phyloP scores from a whole-genome alignment of 179 eudicot species.

The Silene coronaria region DNA sequence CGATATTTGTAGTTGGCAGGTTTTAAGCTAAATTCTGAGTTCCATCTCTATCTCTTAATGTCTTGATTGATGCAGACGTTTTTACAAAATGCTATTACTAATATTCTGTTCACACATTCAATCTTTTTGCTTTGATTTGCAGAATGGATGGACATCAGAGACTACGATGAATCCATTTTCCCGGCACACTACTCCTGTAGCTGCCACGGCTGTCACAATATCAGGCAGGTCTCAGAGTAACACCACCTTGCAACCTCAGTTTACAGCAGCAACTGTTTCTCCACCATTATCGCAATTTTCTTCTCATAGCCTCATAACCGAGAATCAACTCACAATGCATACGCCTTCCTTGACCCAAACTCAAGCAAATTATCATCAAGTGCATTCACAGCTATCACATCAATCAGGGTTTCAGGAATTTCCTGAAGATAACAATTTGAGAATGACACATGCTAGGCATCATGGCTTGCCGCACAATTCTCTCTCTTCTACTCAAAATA shows the following conservation, averaged over 20 bases:
- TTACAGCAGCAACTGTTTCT: constrained; percentile 3
- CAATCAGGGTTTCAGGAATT: constrained; percentile 18
- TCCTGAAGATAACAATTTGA: constrained; percentile 23
- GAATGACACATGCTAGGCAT: constrained; percentile 28
- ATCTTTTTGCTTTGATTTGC: constrained; percentile 30
- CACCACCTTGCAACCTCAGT: constrained; percentile 18
- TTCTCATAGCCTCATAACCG: constrained; percentile 17
- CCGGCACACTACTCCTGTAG: constrained; percentile 30
- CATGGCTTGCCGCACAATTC: constrained; percentile 29
- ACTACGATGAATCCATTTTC: constrained; percentile 65
- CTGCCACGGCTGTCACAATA: constrained; percentile 23
- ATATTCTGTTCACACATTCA: neutral
- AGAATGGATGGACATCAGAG: constrained; percentile 60
- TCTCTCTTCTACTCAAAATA: constrained; percentile 26
- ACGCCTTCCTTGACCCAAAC: constrained; percentile 15
- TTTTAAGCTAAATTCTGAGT: too few species aligned
- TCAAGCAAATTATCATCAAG: constrained; percentile 16
- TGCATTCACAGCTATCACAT: constrained; percentile 15
- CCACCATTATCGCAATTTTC: constrained; percentile 16
- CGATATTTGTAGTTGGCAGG: too few species aligned
- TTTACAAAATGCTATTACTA: neutral
- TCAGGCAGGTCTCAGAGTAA: constrained; percentile 19
- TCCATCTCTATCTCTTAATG: too few species aligned
- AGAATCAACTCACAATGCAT: constrained; percentile 17
- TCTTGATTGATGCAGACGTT: neutral